These are phyloP conservation scores for Pseudozyma thailandica DNA, from an alignment of 1,284 basidiomycete species.

Conservation along the genomic window DNA sequence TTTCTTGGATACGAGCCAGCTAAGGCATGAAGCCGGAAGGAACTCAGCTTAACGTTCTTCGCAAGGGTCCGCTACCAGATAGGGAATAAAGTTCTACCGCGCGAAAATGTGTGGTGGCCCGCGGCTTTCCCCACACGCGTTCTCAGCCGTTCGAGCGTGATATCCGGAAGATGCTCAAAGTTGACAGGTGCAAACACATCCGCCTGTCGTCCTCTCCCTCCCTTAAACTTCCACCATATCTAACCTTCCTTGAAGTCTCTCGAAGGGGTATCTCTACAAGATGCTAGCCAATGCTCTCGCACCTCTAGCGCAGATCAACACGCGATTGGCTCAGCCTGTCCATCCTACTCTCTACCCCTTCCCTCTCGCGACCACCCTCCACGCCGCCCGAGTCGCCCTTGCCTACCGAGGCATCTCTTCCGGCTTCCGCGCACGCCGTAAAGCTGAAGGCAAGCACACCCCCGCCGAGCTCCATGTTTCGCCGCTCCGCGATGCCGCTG, in stretches of 20 bases:
- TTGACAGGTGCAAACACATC: not conserved
- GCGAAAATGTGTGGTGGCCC: conserved; percentile 1
- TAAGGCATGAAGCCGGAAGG: too few species aligned
- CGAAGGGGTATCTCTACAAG: not conserved
- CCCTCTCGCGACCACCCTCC: conserved; percentile 49
- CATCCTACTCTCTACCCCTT: conserved; percentile 55
- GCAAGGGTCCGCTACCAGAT: not conserved
- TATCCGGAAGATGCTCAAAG: conserved; percentile 16
- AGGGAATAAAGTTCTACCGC: conserved; percentile 19
- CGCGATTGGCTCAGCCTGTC: conserved; percentile 34
- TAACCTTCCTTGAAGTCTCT: not conserved
- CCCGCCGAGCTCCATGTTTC: conserved; percentile 28
- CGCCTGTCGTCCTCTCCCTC: not conserved
- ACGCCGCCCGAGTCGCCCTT: conserved; percentile 54
- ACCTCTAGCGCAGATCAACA: conserved; percentile 45
- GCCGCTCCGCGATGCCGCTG: conserved; percentile 37
- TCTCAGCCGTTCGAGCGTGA: conserved; percentile 11
- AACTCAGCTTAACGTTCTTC: not conserved
- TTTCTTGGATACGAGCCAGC: too few species aligned
- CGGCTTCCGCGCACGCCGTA: conserved; percentile 25
- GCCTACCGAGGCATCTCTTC: conserved; percentile 47
- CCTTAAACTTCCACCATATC: conserved; percentile 1
- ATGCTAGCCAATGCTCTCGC: conserved; percentile 49
- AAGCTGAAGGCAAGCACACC: conserved; percentile 16
- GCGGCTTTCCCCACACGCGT: conserved; percentile 13